A percentile compares a stretch with the other conserved stretches of the same genome.
These are phyloP conservation scores for Phytopythium chamaehyphon DNA, from an alignment of 352 stramenopile species.

Conservation along the genomic window DNA sequence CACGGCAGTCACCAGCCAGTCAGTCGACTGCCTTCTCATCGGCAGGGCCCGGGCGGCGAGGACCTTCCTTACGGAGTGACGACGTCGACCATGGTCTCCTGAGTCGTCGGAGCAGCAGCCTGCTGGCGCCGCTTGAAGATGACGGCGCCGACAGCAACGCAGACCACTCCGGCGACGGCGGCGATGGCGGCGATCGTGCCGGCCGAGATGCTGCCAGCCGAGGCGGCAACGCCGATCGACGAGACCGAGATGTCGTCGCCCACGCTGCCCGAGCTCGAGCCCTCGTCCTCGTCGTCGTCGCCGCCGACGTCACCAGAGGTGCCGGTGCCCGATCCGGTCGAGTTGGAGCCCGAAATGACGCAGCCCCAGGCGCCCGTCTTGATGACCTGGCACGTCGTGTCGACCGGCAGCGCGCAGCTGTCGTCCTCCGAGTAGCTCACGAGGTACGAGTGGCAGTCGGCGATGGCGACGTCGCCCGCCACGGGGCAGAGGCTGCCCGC, in stretches of 20 bases:
- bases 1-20: no score
- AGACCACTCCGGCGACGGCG: slow-evolving; percentile 22
- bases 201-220: slow-evolving; percentile 15
- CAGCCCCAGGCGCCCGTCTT: slow-evolving; percentile 68
- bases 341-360: slow-evolving; percentile 24
- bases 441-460: slow-evolving; percentile 47
- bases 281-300: no score
- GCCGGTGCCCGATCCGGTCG: slow-evolving; percentile 3
- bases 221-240: slow-evolving; percentile 11
- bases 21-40: no score
- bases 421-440: slow-evolving; percentile 38
- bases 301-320: not conserved
- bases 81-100: slow-evolving; percentile 23
- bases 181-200: slow-evolving; percentile 24
- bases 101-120: slow-evolving; percentile 7
- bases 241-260: slow-evolving; percentile 13
- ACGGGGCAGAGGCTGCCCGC: slow-evolving; percentile 30
- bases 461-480: slow-evolving; percentile 32
- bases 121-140: slow-evolving; percentile 32
- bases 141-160: slow-evolving; percentile 24
- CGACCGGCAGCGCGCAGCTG: slow-evolving; percentile 43
- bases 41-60: no score
- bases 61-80: slow-evolving; percentile 21
- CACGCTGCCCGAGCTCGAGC: not conserved
- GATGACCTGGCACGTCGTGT: slow-evolving; percentile 57